phyloP scores from a whole-genome alignment of 176 grass and related monocot genomes.

The Phoenix dactylifera region DNA sequence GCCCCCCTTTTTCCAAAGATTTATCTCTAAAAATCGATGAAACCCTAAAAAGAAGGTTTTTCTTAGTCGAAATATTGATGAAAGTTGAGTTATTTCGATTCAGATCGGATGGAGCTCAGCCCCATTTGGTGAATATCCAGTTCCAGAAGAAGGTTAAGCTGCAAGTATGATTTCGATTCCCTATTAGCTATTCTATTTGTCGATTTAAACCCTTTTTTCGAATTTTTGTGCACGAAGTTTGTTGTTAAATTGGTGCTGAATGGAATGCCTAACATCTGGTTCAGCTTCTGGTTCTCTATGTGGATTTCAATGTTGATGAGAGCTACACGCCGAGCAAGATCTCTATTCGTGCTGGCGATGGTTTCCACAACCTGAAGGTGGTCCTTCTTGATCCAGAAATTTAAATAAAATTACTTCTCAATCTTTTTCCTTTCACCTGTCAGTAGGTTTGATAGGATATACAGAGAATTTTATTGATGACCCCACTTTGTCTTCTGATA shows the following conservation, averaged over 20 bases:
- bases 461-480: too few relatives aligned
- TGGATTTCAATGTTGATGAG: slow-evolving; percentile 94
- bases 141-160: slow-evolving; percentile 94
- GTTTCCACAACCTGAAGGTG: slow-evolving; percentile 98
- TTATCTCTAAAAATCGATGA: too few relatives aligned
- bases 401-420: too few relatives aligned
- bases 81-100: not conserved
- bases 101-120: slow-evolving; percentile 90
- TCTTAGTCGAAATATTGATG: too few relatives aligned
- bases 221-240: not conserved
- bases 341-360: slow-evolving; percentile 73
- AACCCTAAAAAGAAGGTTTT: too few relatives aligned
- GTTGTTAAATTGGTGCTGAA: not conserved
- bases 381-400: not conserved
- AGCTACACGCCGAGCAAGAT: slow-evolving; percentile 99
- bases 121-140: slow-evolving; percentile 92
- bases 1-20: too few relatives aligned
- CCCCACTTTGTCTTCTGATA: too few relatives aligned
- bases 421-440: slow-evolving; percentile 3
- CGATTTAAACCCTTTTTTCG: not conserved
- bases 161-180: slow-evolving; percentile 34
- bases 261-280: slow-evolving; percentile 9
- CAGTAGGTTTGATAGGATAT: too few relatives aligned
- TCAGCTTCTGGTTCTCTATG: slow-evolving; percentile 77
- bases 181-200: not conserved